A percentile compares a stretch with the other conserved stretches of the same genome.
Evolutionary conservation across 352 stramenopile species (phyloP).

Genomic region (Phytophthora sansomeana): DNA sequence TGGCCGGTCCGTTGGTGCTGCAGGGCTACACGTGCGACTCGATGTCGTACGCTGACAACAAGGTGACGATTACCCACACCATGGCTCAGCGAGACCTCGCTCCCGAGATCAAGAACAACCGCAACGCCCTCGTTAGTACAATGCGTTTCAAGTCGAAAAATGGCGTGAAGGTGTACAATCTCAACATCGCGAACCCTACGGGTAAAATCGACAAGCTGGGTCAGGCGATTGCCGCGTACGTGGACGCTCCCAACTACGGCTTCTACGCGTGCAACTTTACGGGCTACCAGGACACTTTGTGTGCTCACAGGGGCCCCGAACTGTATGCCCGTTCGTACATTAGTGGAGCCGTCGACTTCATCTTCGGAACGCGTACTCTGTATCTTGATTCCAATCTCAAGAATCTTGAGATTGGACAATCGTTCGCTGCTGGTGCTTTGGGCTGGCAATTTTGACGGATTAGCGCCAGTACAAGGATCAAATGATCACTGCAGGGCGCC

Average conservation of each 20-base stretch:
- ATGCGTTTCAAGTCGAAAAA: slow-evolving; percentile 22
- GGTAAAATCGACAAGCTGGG: slow-evolving; percentile 15
- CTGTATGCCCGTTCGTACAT: slow-evolving; percentile 7
- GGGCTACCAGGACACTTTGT: slow-evolving; percentile 19
- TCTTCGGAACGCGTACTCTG: no score
- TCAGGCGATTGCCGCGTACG: slow-evolving; percentile 8
- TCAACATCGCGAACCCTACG: slow-evolving; percentile 21
- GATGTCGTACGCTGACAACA: slow-evolving; percentile 19
- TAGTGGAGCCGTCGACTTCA: slow-evolving; percentile 19
- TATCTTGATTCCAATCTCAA: no score
- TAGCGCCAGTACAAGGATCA: no score
- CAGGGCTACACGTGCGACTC: no score
- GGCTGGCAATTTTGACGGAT: no score
- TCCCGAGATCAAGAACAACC: not conserved
- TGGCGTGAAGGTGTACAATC: slow-evolving; percentile 26
- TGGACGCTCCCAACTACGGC: slow-evolving; percentile 11
- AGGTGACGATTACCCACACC: slow-evolving; percentile 21
- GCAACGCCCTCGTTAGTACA: slow-evolving; percentile 20
- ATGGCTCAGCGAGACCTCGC: slow-evolving; percentile 21
- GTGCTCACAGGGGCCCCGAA: slow-evolving; percentile 11
- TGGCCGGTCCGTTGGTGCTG: slow-evolving; percentile 16
- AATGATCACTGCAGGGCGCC: no score
- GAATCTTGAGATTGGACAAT: no score
- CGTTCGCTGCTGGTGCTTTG: no score
- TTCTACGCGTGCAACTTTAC: slow-evolving; percentile 20